Evolutionary conservation across 1,284 basidiomycete genomes (phyloP).

Genomic region (Retiboletus flavoniger): DNA sequence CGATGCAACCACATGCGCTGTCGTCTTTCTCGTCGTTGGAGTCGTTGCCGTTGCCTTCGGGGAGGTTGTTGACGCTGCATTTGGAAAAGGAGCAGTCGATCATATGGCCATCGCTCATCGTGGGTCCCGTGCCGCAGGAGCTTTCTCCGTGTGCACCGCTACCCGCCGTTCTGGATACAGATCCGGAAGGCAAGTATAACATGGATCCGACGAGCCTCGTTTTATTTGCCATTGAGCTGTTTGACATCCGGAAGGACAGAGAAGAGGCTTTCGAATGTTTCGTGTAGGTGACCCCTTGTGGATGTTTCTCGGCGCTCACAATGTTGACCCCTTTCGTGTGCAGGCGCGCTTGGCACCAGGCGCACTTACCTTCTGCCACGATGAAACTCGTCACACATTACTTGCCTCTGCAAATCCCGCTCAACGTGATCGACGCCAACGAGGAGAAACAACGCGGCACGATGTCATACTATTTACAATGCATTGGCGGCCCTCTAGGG

Average conservation of each 20-base stretch:
- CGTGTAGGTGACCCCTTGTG: slow-evolving; percentile 48
- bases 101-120: slow-evolving; percentile 76
- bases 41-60: slow-evolving; percentile 58
- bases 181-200: slow-evolving; percentile 61
- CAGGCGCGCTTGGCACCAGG: slow-evolving; percentile 78
- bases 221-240: slow-evolving; percentile 62
- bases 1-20: slow-evolving; percentile 49
- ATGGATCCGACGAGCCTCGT: slow-evolving; percentile 80
- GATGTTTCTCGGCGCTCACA: background rate
- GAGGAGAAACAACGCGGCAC: slow-evolving; percentile 49
- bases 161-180: slow-evolving; percentile 51
- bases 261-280: slow-evolving; percentile 79
- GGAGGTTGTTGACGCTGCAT: slow-evolving; percentile 68
- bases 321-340: slow-evolving; percentile 3
- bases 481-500: slow-evolving; percentile 59
- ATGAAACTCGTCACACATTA: slow-evolving; percentile 73
- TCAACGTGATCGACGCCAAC: slow-evolving; percentile 34
- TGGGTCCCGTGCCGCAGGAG: slow-evolving; percentile 66
- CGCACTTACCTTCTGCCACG: slow-evolving; percentile 67
- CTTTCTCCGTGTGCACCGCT: slow-evolving; percentile 52
- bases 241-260: slow-evolving; percentile 68
- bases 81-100: slow-evolving; percentile 74
- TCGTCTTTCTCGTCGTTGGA: slow-evolving; percentile 75
- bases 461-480: slow-evolving; percentile 57
- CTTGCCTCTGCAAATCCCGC: slow-evolving; percentile 51